Conservation (phyloP, 139 green algal genomes). For the Desmodesmus armatus region DNA sequence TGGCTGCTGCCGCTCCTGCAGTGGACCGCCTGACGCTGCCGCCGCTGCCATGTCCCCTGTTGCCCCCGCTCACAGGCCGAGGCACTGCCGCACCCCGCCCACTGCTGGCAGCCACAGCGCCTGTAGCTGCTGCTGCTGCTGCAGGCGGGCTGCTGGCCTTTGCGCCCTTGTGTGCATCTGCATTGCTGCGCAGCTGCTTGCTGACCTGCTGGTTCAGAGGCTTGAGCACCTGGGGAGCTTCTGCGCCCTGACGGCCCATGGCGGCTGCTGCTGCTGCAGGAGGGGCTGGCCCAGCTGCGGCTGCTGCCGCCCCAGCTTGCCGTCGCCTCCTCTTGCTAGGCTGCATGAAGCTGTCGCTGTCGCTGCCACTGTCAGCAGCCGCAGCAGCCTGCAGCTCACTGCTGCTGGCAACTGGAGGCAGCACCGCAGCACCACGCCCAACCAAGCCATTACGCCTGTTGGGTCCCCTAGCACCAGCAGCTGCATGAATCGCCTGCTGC, state of each 20-base stretch:
- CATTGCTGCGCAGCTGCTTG: neutral
- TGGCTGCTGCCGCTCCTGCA: no score
- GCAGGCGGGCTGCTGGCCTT: neutral
- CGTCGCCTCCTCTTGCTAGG: neutral
- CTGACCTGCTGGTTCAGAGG: neutral
- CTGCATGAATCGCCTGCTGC: no score
- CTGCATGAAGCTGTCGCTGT: neutral
- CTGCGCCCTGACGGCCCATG: neutral
- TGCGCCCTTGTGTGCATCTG: no score
- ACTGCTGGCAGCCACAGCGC: no score
- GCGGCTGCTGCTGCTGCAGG: neutral
- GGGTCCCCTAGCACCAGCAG: no score
- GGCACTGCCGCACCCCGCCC: no score
- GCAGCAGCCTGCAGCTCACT: neutral
- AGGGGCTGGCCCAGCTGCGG: neutral
- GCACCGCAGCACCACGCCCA: neutral
- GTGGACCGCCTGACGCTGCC: no score
- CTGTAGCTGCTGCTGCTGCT: constrained; percentile 5
- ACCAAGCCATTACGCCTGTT: no score
- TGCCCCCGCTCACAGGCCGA: no score
- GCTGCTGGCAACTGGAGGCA: neutral
- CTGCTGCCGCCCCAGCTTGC: neutral
- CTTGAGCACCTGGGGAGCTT: neutral
- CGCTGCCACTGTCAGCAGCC: neutral
- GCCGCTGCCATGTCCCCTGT: no score